Conservation (phyloP, 2,329 filamentous ascomycete species). For the Dactylellina leptospora region DNA sequence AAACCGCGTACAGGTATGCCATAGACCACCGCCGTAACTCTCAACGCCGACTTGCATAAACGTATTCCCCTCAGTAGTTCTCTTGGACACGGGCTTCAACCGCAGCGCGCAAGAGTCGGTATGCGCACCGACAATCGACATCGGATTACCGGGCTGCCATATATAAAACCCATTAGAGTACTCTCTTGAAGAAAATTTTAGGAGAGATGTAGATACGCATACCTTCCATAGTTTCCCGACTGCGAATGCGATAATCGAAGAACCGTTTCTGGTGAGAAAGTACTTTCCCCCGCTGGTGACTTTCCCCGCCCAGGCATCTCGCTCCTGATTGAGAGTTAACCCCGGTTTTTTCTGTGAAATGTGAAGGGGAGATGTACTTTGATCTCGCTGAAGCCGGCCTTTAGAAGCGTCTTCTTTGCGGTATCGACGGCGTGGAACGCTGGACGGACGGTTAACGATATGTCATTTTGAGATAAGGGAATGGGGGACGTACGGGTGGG, state of each 20-base stretch:
- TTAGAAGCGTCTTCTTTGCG: conserved; percentile 76
- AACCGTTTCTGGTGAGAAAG: conserved; percentile 92
- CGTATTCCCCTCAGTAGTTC: conserved; percentile 73
- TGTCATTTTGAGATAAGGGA: not conserved
- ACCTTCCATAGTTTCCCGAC: conserved; percentile 86
- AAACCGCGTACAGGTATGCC: conserved; percentile 90
- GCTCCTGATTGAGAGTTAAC: too few species aligned
- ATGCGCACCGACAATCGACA: conserved; percentile 89
- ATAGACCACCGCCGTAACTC: conserved; percentile 94
- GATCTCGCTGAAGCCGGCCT: conserved; percentile 86
- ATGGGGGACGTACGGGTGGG: conserved; percentile 76
- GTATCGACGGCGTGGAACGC: conserved; percentile 93
- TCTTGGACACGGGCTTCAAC: conserved; percentile 93
- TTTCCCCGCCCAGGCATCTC: conserved; percentile 82
- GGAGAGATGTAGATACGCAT: conserved; percentile 42
- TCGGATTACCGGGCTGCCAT: conserved; percentile 57
- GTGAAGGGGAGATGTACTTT: conserved; percentile 64
- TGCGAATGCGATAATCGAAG: conserved; percentile 90
- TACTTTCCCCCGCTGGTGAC: conserved; percentile 91
- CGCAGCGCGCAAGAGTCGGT: conserved; percentile 93
- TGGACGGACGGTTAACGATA: conserved; percentile 60
- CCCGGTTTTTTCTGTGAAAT: not conserved
- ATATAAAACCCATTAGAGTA: conserved; percentile 9
- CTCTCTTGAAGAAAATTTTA: not conserved
- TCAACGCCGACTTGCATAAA: conserved; percentile 96